Evolutionary conservation across 2,329 filamentous ascomycete species (phyloP).

Genomic region (Penicillium polonicum): DNA sequence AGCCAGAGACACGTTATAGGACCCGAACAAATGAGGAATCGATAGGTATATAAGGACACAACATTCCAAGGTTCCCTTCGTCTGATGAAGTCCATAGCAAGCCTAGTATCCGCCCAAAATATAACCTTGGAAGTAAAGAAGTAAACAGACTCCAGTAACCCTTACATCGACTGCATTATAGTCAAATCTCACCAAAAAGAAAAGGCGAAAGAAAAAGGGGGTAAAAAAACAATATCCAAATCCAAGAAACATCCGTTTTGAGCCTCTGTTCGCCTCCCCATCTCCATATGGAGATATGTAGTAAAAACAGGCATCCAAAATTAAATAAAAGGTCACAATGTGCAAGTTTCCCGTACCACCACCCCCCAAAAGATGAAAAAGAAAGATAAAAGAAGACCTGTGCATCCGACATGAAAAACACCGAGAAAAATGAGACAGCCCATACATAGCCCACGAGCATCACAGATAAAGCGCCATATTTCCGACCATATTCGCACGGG

Average conservation of each 20-base stretch:
- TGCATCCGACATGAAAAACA: slow-evolving; percentile 13
- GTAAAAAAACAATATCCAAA: background rate
- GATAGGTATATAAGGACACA: background rate
- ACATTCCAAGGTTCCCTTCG: background rate
- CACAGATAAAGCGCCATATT: slow-evolving; percentile 17
- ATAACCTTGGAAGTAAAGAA: background rate
- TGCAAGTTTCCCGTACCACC: slow-evolving; percentile 8
- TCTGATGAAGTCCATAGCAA: background rate
- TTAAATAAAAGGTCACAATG: slow-evolving; percentile 8
- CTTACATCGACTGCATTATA: background rate
- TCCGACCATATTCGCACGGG: slow-evolving; percentile 13
- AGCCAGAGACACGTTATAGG: background rate
- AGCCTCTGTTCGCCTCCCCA: slow-evolving; percentile 12
- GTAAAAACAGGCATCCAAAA: slow-evolving; percentile 13
- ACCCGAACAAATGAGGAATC: background rate
- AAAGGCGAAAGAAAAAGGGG: background rate
- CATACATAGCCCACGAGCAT: slow-evolving; percentile 9
- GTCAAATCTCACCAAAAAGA: background rate
- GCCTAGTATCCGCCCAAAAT: background rate
- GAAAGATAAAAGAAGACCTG: slow-evolving; percentile 1
- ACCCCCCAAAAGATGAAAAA: background rate
- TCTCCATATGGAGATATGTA: background rate
- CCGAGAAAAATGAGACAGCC: slow-evolving; percentile 16
- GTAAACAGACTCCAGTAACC: slow-evolving; percentile 1
- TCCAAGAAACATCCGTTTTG: slow-evolving; percentile 15